phyloP scores from a whole-genome alignment of 2,329 filamentous ascomycete genomes.

The Lecanosticta acicola region DNA sequence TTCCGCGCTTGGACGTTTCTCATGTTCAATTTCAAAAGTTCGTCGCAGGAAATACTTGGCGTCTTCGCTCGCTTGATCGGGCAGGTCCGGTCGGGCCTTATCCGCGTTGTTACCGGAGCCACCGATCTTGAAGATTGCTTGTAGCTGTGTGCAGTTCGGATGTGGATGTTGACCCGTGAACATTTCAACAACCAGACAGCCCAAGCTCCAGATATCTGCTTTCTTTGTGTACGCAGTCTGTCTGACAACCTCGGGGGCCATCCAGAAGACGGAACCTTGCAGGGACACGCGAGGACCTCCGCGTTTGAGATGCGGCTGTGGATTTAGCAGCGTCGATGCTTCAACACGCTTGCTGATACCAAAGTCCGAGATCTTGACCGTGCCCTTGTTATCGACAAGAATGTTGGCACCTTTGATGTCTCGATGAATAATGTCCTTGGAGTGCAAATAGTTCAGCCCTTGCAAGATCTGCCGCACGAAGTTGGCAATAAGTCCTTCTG shows the following conservation, averaged over 20 bases:
- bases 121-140: slow-evolving; percentile 94
- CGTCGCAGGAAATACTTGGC: slow-evolving; percentile 75
- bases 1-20: slow-evolving; percentile 84
- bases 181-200: slow-evolving; percentile 97
- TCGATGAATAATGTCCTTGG: slow-evolving; percentile 91
- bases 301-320: slow-evolving; percentile 43
- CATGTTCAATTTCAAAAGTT: slow-evolving; percentile 95
- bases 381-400: slow-evolving; percentile 96
- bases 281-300: slow-evolving; percentile 66
- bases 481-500: slow-evolving; percentile 87
- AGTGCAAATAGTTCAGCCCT: slow-evolving; percentile 88
- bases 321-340: slow-evolving; percentile 69
- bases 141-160: slow-evolving; percentile 92
- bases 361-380: slow-evolving; percentile 98
- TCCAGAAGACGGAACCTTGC: slow-evolving; percentile 98
- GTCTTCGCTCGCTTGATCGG: slow-evolving; percentile 77
- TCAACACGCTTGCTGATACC: slow-evolving; percentile 98
- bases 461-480: slow-evolving; percentile 94
- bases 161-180: slow-evolving; percentile 96
- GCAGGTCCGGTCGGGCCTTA: slow-evolving; percentile 77
- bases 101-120: slow-evolving; percentile 56
- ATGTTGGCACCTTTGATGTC: slow-evolving; percentile 99
- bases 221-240: slow-evolving; percentile 98
- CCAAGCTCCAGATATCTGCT: slow-evolving; percentile 96
- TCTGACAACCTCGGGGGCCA: slow-evolving; percentile 97